Base-by-base conservation (phyloP, 106 monocot species). In the Allium fistulosum region DNA sequence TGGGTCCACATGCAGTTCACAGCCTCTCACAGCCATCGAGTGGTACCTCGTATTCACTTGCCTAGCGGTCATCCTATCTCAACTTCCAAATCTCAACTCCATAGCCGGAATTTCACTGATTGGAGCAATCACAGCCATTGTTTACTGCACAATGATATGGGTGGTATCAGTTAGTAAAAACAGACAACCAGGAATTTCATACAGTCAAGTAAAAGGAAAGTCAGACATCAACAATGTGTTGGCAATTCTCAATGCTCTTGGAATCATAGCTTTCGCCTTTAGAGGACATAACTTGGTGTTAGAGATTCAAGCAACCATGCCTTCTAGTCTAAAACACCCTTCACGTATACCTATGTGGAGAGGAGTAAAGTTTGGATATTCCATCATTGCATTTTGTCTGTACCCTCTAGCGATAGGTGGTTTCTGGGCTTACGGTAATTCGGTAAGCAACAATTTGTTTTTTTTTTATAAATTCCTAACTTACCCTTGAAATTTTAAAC, bases 251-350 rank as follows among this genome's bases (percentile, higher is more conserved):
- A 92, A 92, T 63, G 92, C 77, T 1, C 63, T 97, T 16, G 97
- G 97, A 7, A 89, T 97, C 74, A 79, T 97, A 26, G 82, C 84
- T 17, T 97, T 97, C 27, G 80, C 88, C 6, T 97, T 97, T 72
- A 84, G 97, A 79, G 97, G 97, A 1, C 92, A 92, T 58, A 97
- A 97, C 12, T 84, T 97, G 10, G 80, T 80, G 0, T 65, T 97
- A 11, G 97, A 97, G 75, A 97, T 97, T 46, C 96, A 97, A 90
- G 90, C 71, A 47, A 92, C 91, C 6, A 92, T 96, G 91, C 96
- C 96, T 17, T 96, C 96, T 6, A 80, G 79, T 59, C 46, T 74
- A 68, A 96, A 96, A 59, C 85, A 80, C 47, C 96, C 96, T 26
- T 88, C 96, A 11, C 76, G 62, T 26, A 72, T 92, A 9, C 92